A percentile compares a stretch with the other conserved stretches of the same genome.
phyloP scores from a whole-genome alignment of 495 filamentous ascomycete species.

The Aspergillus bertholletiae region DNA sequence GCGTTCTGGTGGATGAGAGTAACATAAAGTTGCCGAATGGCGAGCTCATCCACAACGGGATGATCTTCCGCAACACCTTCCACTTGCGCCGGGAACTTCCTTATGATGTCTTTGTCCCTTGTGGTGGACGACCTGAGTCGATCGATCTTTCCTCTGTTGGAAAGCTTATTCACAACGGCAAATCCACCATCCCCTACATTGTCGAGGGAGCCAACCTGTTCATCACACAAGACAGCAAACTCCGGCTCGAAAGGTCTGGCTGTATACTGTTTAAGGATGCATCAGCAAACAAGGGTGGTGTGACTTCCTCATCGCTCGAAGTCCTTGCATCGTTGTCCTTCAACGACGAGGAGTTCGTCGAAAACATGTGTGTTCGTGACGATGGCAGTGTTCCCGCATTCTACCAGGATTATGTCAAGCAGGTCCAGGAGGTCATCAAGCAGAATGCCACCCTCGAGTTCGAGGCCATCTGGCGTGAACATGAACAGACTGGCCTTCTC shows the following conservation, averaged over 20 bases:
- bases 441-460: slow-evolving; percentile 91
- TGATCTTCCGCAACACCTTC: slow-evolving; percentile 93
- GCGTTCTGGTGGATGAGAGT: slow-evolving; percentile 87
- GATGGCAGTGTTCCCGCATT: slow-evolving; percentile 81
- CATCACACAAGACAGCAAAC: slow-evolving; percentile 97
- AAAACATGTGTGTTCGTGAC: slow-evolving; percentile 86
- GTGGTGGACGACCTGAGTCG: slow-evolving; percentile 93
- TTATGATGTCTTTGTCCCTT: slow-evolving; percentile 92
- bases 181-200: slow-evolving; percentile 83
- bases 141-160: slow-evolving; percentile 85
- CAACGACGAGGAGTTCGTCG: slow-evolving; percentile 79
- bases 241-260: slow-evolving; percentile 89
- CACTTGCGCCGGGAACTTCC: slow-evolving; percentile 73
- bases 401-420: slow-evolving; percentile 88
- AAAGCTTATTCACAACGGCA: slow-evolving; percentile 80
- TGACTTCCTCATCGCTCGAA: slow-evolving; percentile 96
- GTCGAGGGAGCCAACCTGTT: slow-evolving; percentile 98
- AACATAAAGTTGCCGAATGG: slow-evolving; percentile 82
- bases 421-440: slow-evolving; percentile 85
- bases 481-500: slow-evolving; percentile 72
- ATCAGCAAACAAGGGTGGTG: slow-evolving; percentile 97
- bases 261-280: slow-evolving; percentile 96
- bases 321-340: slow-evolving; percentile 93
- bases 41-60: slow-evolving; percentile 86
- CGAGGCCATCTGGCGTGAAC: slow-evolving; percentile 95